phyloP scores from a whole-genome alignment of 768 basidiomycete genomes.

The Lyophyllum semitale region DNA sequence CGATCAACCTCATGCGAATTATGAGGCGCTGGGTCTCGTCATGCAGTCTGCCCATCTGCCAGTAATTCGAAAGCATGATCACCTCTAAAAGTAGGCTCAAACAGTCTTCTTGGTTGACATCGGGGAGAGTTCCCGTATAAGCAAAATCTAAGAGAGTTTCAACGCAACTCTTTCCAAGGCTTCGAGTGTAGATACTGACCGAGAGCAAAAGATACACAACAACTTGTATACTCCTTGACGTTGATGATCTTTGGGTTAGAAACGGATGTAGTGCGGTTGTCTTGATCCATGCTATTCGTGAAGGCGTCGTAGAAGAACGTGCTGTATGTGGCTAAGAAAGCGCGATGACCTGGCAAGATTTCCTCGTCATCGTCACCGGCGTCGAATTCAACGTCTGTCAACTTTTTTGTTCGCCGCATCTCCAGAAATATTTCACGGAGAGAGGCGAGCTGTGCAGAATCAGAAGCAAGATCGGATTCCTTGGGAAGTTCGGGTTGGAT shows the following conservation, averaged over 20 bases:
- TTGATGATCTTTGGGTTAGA: constrained; percentile 10
- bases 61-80: constrained; percentile 28
- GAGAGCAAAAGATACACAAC: constrained; percentile 27
- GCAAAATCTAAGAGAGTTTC: constrained; percentile 27
- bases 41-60: constrained; percentile 24
- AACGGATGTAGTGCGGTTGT: constrained; percentile 12
- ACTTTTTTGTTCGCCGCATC: constrained; percentile 29
- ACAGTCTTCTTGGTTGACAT: constrained; percentile 1
- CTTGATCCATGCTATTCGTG: constrained; percentile 21
- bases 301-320: constrained; percentile 33
- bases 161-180: background rate
- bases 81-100: constrained; percentile 25
- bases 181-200: constrained; percentile 21
- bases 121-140: constrained; percentile 25
- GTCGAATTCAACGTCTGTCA: constrained; percentile 40
- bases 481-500: constrained; percentile 18
- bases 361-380: constrained; percentile 20
- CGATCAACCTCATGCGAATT: constrained; percentile 24
- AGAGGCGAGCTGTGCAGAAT: constrained; percentile 20
- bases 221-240: constrained; percentile 14
- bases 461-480: background rate
- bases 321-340: constrained; percentile 37
- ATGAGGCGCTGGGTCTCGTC: constrained; percentile 30
- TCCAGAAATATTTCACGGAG: constrained; percentile 27
- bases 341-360: constrained; percentile 38